Evolutionary conservation across 345 rosid species (phyloP).

Genomic region (Brassica carinata): DNA sequence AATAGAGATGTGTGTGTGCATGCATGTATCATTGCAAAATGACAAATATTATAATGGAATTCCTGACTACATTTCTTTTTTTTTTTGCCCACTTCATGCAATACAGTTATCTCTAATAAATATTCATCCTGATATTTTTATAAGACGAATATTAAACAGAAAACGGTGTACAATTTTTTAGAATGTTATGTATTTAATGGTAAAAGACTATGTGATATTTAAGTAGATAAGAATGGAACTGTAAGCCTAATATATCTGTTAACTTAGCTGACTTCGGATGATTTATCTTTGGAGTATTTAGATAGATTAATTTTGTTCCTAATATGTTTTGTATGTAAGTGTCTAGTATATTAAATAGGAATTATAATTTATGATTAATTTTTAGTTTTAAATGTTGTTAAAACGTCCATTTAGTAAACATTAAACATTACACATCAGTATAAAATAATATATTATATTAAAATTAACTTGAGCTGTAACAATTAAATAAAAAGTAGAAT

Average conservation of each 20-base stretch:
- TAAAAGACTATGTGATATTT: background rate
- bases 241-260: background rate
- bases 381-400: background rate
- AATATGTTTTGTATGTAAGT: background rate
- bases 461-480: background rate
- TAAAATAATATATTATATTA: background rate
- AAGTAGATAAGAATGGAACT: background rate
- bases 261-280: background rate
- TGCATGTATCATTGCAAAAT: constrained; percentile 14
- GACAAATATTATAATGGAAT: constrained; percentile 5
- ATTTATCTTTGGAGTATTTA: background rate
- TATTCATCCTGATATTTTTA: background rate
- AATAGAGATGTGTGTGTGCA: background rate
- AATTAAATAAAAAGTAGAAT: background rate
- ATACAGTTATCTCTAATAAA: background rate
- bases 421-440: background rate
- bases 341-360: background rate
- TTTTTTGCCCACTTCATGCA: background rate
- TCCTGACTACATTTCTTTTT: background rate
- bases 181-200: background rate
- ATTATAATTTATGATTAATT: too few relatives aligned
- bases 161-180: background rate
- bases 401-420: background rate
- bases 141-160: background rate
- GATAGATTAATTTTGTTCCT: background rate